Evolutionary conservation across 495 filamentous ascomycete genomes (phyloP).

Genomic region (Penicillium chermesinum): DNA sequence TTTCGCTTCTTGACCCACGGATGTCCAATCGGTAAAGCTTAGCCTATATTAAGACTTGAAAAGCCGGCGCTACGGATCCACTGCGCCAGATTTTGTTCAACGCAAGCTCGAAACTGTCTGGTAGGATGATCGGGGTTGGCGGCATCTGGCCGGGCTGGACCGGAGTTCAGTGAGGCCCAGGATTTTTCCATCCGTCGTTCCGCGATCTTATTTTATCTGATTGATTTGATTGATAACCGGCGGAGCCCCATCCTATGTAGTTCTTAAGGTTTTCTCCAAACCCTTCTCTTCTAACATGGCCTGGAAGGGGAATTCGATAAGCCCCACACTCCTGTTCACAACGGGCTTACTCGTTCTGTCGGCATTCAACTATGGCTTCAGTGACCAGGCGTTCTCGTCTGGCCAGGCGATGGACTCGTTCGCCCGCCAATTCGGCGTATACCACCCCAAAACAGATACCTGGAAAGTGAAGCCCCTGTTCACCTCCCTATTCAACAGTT

Average conservation of each 20-base stretch:
- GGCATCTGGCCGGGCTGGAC: neutral
- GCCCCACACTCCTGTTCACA: slow-evolving; percentile 7
- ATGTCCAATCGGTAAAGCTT: slow-evolving; percentile 1
- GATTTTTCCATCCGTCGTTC: neutral
- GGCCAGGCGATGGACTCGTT: slow-evolving; percentile 32
- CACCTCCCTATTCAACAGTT: slow-evolving; percentile 29
- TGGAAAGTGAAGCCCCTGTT: slow-evolving; percentile 21
- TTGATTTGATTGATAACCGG: slow-evolving; percentile 7
- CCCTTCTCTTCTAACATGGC: slow-evolving; percentile 1
- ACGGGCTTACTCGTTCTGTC: slow-evolving; percentile 9
- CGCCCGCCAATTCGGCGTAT: slow-evolving; percentile 26
- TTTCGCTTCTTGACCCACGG: neutral
- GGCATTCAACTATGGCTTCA: slow-evolving; percentile 35
- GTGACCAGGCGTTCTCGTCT: slow-evolving; percentile 28
- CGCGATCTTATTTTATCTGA: slow-evolving; percentile 7
- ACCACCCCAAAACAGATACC: slow-evolving; percentile 12
- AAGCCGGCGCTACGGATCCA: neutral
- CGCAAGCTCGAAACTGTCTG: too few relatives aligned
- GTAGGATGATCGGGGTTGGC: too few relatives aligned
- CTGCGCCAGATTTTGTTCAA: too few relatives aligned
- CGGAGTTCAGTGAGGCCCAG: neutral
- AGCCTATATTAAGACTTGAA: slow-evolving; percentile 4
- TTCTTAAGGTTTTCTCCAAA: neutral
- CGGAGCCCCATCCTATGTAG: neutral
- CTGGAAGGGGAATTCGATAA: slow-evolving; percentile 1